These are phyloP conservation scores for Wilcoxina mikolae DNA, from an alignment of 495 filamentous ascomycete species.

Conservation along the genomic window DNA sequence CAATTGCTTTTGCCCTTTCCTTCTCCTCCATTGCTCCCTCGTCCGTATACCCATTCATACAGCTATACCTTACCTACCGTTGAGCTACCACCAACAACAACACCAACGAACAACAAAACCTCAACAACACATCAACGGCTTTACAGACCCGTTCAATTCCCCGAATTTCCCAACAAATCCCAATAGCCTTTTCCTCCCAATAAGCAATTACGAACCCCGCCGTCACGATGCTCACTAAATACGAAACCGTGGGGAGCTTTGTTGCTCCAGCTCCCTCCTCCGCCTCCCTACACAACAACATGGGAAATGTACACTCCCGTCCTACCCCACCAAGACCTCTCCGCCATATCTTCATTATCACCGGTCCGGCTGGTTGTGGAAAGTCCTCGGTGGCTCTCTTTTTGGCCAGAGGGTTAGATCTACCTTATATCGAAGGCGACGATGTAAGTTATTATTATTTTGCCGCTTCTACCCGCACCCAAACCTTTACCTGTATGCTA, in stretches of 20 bases:
- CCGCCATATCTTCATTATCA: slow-evolving; percentile 95
- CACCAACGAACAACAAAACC: too few species aligned
- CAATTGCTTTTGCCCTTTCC: too few species aligned
- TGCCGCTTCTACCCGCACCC: neutral
- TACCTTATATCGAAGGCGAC: slow-evolving; percentile 90
- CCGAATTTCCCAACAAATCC: neutral
- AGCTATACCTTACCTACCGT: too few species aligned
- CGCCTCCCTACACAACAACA: slow-evolving; percentile 5
- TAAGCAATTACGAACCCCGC: neutral
- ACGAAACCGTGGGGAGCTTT: neutral
- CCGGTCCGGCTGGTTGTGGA: slow-evolving; percentile 88
- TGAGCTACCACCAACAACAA: too few species aligned
- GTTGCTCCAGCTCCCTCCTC: neutral
- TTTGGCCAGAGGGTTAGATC: slow-evolving; percentile 51
- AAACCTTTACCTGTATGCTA: neutral
- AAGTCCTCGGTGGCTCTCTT: slow-evolving; percentile 84
- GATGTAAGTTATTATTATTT: slow-evolving; percentile 48
- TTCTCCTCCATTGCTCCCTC: too few species aligned
- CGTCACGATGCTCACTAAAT: slow-evolving; percentile 8
- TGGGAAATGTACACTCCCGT: slow-evolving; percentile 17
- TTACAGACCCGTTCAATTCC: too few species aligned
- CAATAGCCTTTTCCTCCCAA: neutral
- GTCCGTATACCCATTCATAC: too few species aligned
- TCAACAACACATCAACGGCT: too few species aligned
- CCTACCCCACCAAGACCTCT: slow-evolving; percentile 26